Evolutionary conservation across 139 green algal genomes (phyloP), one percentile per base, ranked within the genome.

Genomic region (Chlamydomonas sp.): DNA sequence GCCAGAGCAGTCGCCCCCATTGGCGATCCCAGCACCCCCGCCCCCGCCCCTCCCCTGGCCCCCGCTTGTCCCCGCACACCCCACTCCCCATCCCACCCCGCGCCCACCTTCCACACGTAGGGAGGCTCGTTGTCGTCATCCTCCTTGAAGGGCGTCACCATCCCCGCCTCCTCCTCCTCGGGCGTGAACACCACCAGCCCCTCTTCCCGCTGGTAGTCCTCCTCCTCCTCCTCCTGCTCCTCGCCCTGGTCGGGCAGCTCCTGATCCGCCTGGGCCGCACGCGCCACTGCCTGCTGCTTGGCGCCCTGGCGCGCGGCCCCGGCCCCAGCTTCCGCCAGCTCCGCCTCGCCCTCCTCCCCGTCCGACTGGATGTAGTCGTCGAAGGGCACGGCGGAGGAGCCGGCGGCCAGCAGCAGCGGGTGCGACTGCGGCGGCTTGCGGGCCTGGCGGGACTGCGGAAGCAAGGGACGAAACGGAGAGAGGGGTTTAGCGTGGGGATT

Each of bases 151-250:
- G 31, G 31, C 31, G 31, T 61, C 5, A 17, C 79, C 63, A 31
- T n/a, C 63, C 4, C 2, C 61, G 77, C 60, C 14, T 69, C 62
- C 16, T 18, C 78, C 78, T 83, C 78, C n/a, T 69, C 20, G 17
- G 10, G 31, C 1, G 75, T 57, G 31, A 49, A 49, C 31, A 49
- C 31, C 31, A 49, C 31, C 58, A 79, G 66, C 31, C 12, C 66
- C 18, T 14, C 66, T 60, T 88, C 67, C 18, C 68, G 61, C 76
- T 78, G 76, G 5, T 86, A 68, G 0, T 85, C 75, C 77, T 88
- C 80, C 64, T 83, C 66, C 59, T 83, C 82, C 59, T 9, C 81
- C 77, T 82, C 82, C 31, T 80, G 69, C 20, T 75, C 73, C 17
- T 84, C 20, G 6, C 61, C 17, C 49, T 10, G 49, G 15, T 90